These are phyloP conservation scores for Pseudonitzschia pungens DNA, from an alignment of 108 stramenopile genomes.

Conservation along the genomic window DNA sequence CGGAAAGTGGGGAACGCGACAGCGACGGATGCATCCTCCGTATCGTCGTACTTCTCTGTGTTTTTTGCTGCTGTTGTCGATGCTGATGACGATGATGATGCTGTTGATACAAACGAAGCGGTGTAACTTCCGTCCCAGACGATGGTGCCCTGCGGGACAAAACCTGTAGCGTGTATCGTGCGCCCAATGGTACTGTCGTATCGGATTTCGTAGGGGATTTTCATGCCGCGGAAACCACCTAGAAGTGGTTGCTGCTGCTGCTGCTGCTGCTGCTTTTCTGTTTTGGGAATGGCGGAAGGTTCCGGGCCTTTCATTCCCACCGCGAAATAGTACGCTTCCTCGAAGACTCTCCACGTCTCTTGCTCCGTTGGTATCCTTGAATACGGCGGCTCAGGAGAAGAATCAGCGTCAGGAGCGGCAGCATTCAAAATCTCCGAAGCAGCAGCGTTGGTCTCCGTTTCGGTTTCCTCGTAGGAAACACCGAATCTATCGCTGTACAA, in stretches of 20 bases:
- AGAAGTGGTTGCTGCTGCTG: background rate
- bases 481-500: background rate
- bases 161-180: background rate
- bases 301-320: background rate
- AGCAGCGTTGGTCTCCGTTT: no score
- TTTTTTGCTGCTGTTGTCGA: background rate
- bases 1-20: background rate
- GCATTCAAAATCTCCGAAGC: no score
- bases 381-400: background rate
- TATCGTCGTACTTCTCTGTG: background rate
- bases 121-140: background rate
- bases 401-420: no score
- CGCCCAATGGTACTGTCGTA: background rate
- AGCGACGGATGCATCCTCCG: background rate
- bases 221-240: background rate
- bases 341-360: background rate
- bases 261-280: background rate
- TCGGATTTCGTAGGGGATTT: background rate
- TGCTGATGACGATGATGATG: background rate
- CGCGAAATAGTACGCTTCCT: background rate
- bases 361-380: background rate
- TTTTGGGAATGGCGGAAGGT: background rate
- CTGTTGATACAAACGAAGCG: background rate
- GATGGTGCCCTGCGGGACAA: background rate
- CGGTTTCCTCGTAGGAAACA: background rate